phyloP scores from a whole-genome alignment of 1,284 basidiomycete species.

The Trichosporon sp. region DNA sequence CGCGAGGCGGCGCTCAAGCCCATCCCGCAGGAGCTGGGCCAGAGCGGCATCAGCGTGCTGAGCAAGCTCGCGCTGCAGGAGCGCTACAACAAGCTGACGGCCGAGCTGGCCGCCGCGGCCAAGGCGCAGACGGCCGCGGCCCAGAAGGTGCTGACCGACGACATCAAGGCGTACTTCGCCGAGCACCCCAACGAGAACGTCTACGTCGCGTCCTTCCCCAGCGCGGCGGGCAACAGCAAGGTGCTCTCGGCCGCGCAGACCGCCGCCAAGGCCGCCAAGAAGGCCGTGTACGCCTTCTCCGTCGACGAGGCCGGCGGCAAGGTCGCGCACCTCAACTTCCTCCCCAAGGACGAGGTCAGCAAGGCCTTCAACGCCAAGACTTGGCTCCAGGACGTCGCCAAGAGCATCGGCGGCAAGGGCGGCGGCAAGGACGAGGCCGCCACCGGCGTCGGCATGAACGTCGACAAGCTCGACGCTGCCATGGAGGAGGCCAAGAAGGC shows the following conservation, averaged over 20 bases:
- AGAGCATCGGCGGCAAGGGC: slow-evolving; percentile 83
- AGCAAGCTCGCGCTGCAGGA: slow-evolving; percentile 78
- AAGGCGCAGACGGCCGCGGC: slow-evolving; percentile 76
- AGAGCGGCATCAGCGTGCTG: slow-evolving; percentile 81
- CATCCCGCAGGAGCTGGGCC: slow-evolving; percentile 79
- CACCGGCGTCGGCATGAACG: slow-evolving; percentile 74
- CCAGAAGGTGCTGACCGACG: slow-evolving; percentile 72
- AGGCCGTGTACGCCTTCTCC: slow-evolving; percentile 85
- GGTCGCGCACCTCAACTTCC: slow-evolving; percentile 81
- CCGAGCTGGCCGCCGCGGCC: slow-evolving; percentile 75
- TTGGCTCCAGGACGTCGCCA: slow-evolving; percentile 75
- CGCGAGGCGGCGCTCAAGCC: slow-evolving; percentile 83
- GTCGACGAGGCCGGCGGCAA: slow-evolving; percentile 65
- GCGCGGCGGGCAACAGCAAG: slow-evolving; percentile 67
- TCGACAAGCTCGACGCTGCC: slow-evolving; percentile 65
- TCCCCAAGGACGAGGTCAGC: slow-evolving; percentile 62
- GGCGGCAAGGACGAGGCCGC: slow-evolving; percentile 87
- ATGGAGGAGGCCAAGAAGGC: slow-evolving; percentile 54
- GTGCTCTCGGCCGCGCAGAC: slow-evolving; percentile 60
- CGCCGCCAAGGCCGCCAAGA: slow-evolving; percentile 67
- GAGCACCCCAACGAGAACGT: slow-evolving; percentile 65
- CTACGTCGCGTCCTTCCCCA: slow-evolving; percentile 65
- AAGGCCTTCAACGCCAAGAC: slow-evolving; percentile 68
- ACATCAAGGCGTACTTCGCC: slow-evolving; percentile 67
- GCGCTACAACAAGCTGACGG: slow-evolving; percentile 64